These are phyloP conservation scores for Paraphoma chrysanthemicola DNA, from an alignment of 2,329 filamentous ascomycete species.

Conservation along the genomic window DNA sequence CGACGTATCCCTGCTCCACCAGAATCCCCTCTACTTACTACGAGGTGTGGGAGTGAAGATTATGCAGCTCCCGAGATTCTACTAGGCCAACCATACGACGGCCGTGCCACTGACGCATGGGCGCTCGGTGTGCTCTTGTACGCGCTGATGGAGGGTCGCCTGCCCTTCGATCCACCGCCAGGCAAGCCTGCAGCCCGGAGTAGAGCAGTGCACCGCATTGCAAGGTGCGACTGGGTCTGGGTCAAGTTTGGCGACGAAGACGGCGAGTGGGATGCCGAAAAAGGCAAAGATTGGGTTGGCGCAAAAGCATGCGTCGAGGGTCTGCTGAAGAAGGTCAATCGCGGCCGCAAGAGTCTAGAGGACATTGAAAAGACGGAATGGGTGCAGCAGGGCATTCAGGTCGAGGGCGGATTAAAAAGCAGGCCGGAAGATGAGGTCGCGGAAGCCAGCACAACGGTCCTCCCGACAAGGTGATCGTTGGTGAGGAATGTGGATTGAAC, in stretches of 20 bases:
- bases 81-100: constrained; percentile 93
- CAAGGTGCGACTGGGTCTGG: constrained; percentile 95
- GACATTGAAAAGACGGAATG: constrained; percentile 76
- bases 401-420: constrained; percentile 65
- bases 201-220: constrained; percentile 90
- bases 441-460: constrained; percentile 11
- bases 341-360: constrained; percentile 74
- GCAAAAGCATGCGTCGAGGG: constrained; percentile 84
- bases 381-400: constrained; percentile 75
- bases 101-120: constrained; percentile 91
- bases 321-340: constrained; percentile 80
- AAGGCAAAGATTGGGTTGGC: constrained; percentile 71
- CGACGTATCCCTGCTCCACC: constrained; percentile 75
- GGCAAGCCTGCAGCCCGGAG: constrained; percentile 76
- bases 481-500: constrained; percentile 21
- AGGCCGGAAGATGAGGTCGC: constrained; percentile 57
- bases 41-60: constrained; percentile 93
- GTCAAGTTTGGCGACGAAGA: constrained; percentile 82
- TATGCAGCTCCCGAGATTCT: constrained; percentile 97
- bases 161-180: constrained; percentile 91
- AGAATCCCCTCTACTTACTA: constrained; percentile 87
- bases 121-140: constrained; percentile 93
- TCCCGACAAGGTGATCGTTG: constrained; percentile 37
- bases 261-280: constrained; percentile 81
- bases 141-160: constrained; percentile 86